Conservation (phyloP, 495 filamentous ascomycete species). For the Haplographium delicatum region DNA sequence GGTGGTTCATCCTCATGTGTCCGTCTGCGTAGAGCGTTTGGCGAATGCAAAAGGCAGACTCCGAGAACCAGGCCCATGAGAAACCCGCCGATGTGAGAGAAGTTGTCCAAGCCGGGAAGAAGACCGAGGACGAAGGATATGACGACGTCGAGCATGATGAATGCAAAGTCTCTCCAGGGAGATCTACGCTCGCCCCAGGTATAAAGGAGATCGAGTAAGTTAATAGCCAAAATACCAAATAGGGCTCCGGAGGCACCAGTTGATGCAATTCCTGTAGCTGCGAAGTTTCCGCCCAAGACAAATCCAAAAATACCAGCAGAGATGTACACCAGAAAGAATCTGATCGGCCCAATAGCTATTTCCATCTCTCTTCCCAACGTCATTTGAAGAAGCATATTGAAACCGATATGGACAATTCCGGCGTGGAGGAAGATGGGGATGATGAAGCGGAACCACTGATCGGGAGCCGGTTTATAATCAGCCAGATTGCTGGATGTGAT, state of each 20-base stretch:
- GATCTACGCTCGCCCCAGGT: constrained; percentile 73
- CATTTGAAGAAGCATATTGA: constrained; percentile 89
- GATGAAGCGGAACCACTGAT: constrained; percentile 98
- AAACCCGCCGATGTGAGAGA: constrained; percentile 94
- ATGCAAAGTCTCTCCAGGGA: constrained; percentile 74
- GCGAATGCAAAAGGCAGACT: constrained; percentile 80
- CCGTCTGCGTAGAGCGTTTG: constrained; percentile 67
- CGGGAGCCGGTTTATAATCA: constrained; percentile 47
- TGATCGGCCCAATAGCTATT: constrained; percentile 72
- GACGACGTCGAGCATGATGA: constrained; percentile 76
- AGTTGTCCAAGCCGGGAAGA: constrained; percentile 92
- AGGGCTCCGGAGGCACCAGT: constrained; percentile 84
- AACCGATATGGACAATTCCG: constrained; percentile 87
- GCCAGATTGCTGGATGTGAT: constrained; percentile 41
- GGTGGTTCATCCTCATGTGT: constrained; percentile 64
- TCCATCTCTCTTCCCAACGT: constrained; percentile 89
- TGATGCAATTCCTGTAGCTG: constrained; percentile 70
- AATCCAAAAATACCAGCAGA: constrained; percentile 93
- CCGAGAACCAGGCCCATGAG: constrained; percentile 87
- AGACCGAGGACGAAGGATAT: constrained; percentile 92
- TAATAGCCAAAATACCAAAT: constrained; percentile 87
- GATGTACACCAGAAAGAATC: constrained; percentile 85
- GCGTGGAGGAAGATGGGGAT: constrained; percentile 92
- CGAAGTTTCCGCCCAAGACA: constrained; percentile 90
- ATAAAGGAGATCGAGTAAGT: constrained; percentile 84